Percentiles rank a stretch among this genome's conserved stretches.
phyloP scores from a whole-genome alignment of 202 grass and related monocot genomes.

The Digitaria exilis region DNA sequence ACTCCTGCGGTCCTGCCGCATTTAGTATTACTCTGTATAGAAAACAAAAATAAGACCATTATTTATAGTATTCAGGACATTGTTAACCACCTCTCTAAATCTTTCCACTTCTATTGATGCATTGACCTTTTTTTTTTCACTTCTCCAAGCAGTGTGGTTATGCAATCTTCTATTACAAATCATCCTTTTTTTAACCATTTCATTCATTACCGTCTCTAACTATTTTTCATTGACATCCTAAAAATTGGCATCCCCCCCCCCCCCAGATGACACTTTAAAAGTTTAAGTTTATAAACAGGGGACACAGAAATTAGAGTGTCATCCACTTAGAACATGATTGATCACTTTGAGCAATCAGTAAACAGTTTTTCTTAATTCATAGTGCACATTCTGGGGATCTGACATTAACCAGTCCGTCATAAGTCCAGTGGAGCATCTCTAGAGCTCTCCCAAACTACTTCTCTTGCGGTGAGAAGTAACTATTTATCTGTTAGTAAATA shows the following conservation, averaged over 20 bases:
- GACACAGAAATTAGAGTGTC: neutral
- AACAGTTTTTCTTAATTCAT: neutral
- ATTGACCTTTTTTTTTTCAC: neutral
- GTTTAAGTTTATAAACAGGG: too few relatives aligned
- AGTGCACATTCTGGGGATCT: neutral
- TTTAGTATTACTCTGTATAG: neutral
- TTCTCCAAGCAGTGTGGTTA: constrained; percentile 16
- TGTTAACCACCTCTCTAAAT: neutral
- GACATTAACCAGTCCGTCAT: neutral
- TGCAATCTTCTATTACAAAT: constrained; percentile 12
- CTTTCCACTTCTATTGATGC: neutral
- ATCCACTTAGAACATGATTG: neutral
- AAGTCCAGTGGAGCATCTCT: neutral
- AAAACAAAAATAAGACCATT: neutral
- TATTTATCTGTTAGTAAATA: neutral
- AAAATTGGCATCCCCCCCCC: too few relatives aligned
- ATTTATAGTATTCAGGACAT: neutral
- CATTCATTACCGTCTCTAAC: neutral
- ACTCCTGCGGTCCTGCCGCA: neutral
- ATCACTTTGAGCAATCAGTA: neutral
- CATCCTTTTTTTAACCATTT: constrained; percentile 1
- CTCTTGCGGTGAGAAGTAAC: neutral
- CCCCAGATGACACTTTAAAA: too few relatives aligned
- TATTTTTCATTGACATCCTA: neutral
- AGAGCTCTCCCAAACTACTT: neutral